A percentile compares a stretch with the other conserved stretches of the same genome.
phyloP scores from a whole-genome alignment of 495 filamentous ascomycete species.

The Podospora fimiseda region DNA sequence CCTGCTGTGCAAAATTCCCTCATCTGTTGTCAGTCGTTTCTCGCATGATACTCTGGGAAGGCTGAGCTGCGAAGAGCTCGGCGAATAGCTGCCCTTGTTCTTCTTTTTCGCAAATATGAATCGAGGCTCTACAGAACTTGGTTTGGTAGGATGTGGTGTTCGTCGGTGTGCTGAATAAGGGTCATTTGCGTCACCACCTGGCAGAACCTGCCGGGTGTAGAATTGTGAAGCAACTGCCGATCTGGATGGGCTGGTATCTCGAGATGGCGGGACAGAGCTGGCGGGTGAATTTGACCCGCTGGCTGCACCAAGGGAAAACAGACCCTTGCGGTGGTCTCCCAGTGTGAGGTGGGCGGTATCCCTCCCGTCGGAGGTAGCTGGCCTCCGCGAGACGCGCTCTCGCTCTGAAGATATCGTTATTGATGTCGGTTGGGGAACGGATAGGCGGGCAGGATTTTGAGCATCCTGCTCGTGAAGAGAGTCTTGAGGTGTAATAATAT shows the following conservation, averaged over 20 bases:
- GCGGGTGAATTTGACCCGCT: conserved; percentile 46
- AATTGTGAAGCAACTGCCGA: conserved; percentile 49
- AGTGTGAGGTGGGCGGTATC: conserved; percentile 24
- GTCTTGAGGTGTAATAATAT: conserved; percentile 55
- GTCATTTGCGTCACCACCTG: conserved; percentile 75
- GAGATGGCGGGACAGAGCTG: conserved; percentile 61
- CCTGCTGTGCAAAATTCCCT: conserved; percentile 36
- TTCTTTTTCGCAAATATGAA: conserved; percentile 70
- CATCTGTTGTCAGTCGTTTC: conserved; percentile 30
- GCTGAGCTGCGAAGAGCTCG: conserved; percentile 40
- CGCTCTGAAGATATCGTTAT: conserved; percentile 13
- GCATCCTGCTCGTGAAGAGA: conserved; percentile 38
- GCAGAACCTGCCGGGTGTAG: conserved; percentile 65
- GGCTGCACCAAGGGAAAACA: conserved; percentile 71
- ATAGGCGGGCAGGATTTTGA: conserved; percentile 19
- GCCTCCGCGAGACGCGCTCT: conserved; percentile 28
- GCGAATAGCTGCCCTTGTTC: conserved; percentile 30
- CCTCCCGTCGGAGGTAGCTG: conserved; percentile 35
- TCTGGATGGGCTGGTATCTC: conserved; percentile 58
- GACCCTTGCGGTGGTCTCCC: conserved; percentile 53
- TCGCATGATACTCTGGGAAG: conserved; percentile 28
- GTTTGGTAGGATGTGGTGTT: conserved; percentile 41
- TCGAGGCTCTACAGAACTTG: conserved; percentile 66
- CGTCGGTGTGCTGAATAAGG: conserved; percentile 82
- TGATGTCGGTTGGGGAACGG: conserved; percentile 5